Evolutionary conservation across 2,329 filamentous ascomycete species (phyloP), one percentile per base, ranked within the genome.

Genomic region (Fusarium poae): DNA sequence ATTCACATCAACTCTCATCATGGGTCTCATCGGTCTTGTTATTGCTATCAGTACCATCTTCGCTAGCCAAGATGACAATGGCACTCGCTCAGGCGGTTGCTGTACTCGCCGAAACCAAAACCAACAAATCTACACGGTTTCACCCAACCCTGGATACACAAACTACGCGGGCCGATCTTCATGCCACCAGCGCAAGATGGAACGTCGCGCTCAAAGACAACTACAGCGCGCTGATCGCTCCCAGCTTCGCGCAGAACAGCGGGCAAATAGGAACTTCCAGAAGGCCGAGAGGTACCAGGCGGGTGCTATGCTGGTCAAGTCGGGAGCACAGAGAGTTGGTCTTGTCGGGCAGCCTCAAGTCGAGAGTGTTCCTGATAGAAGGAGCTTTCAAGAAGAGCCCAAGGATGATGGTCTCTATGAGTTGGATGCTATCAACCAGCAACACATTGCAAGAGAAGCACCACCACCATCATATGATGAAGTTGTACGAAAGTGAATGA

Each of bases 401-500:
- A 64, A 30, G 9, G 35, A 64, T 29, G 35, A 64, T 29, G 35
- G 35, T n/a, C n/a, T n/a, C n/a, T 66, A 62, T 27, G 68, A 65
- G 34, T 20, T 53, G 42, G 43, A 40, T 43, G 37, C 37, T 4
- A 25, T 56, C 2, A 56, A 64, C 39, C 45, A 63, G 11, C 57
- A 25, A 20, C 23, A 62, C 12, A n/a, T 21, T 27, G 42, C 50
- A 23, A 42, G 39, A n/a, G 69, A 70, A 35, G 61, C 46, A 37
- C 72, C 71, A 37, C 72, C 71, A 15, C 71, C 72, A 18, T 52
- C 69, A 9, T 74, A 74, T 23, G 69, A 75, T 8, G 60, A 72
- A 16, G 56, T 57, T 43, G 58, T 59, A 45, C 67, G 54, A 58
- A 72, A 65, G 51, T 57, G 30, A 56, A 18, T 37, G 21, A 42